These are phyloP conservation scores for Penicillium sp. DNA, from an alignment of 2,329 filamentous ascomycete species.

Conservation along the genomic window DNA sequence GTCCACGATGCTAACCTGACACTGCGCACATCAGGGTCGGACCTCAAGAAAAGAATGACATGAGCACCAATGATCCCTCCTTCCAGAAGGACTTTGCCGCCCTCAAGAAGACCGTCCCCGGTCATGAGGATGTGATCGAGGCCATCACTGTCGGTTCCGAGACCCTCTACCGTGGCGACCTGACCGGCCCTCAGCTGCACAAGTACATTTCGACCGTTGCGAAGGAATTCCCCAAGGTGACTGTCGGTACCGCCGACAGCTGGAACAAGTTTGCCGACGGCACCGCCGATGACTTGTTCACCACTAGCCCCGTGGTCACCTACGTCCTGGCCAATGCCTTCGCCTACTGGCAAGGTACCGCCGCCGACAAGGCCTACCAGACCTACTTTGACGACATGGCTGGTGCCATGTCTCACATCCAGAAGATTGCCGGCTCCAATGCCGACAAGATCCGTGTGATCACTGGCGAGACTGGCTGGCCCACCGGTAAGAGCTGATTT, in stretches of 20 bases:
- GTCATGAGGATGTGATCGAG: constrained; percentile 55
- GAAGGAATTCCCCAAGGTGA: constrained; percentile 49
- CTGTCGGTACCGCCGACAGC: constrained; percentile 62
- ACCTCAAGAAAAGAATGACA: constrained; percentile 9
- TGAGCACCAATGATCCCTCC: constrained; percentile 45
- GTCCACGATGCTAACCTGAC: neutral
- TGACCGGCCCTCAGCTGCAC: constrained; percentile 56
- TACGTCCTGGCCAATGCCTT: constrained; percentile 64
- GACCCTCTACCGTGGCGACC: constrained; percentile 62
- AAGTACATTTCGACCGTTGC: constrained; percentile 58
- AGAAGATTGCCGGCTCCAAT: constrained; percentile 50
- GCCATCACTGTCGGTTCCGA: constrained; percentile 67
- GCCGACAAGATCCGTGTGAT: constrained; percentile 56
- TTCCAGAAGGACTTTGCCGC: constrained; percentile 57
- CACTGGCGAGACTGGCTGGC: constrained; percentile 66
- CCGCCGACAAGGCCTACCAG: constrained; percentile 51
- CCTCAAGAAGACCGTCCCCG: constrained; percentile 41
- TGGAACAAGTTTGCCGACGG: constrained; percentile 69
- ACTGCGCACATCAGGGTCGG: constrained; percentile 14
- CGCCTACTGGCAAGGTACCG: constrained; percentile 64
- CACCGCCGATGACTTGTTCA: constrained; percentile 56
- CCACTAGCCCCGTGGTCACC: constrained; percentile 49
- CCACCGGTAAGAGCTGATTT: constrained; percentile 42
- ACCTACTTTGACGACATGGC: constrained; percentile 64
- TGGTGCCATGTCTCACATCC: constrained; percentile 58